Evolutionary conservation across 2,329 filamentous ascomycete genomes (phyloP), one percentile per base, ranked within the genome.

Genomic region (Cladosporium sp.): DNA sequence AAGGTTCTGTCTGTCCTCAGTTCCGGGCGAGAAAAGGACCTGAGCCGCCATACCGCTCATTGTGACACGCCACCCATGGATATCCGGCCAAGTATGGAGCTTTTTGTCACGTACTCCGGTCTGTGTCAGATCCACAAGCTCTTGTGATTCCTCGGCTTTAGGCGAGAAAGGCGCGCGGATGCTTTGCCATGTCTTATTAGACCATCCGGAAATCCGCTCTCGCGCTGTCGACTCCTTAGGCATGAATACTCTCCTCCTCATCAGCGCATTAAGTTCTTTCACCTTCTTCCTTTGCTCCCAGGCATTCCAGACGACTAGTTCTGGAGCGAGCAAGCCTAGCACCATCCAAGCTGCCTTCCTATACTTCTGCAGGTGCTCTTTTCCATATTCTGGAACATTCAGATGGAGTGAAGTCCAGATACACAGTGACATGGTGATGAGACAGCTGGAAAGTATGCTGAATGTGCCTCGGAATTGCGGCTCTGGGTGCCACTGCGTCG

Each of bases 331-430:
- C 28, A 71, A 28, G 18, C 59, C 68, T 5, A 70, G 10, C 1
- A 67, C 8, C 18, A 69, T 29, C 69, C 68, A 71, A 5, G 56
- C 57, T 3, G 60, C 7, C 31, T 68, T 69, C 12, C 50, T 56
- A 16, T 46, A 66, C 1, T n/a, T 65, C 21, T 67, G 68, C 23
- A n/a, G 53, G 18, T 50, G 28, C 14, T 37, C 33, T 26, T 67
- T 67, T 18, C 57, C 33, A 35, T 64, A 33, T n/a, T 61, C 65
- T 6, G 68, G 67, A 8, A 69, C 18, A 21, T 71, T 71, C 12
- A 71, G 65, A 44, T 71, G 69, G 21, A 70, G 58, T 3, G 69
- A 66, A 4, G 63, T 67, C 64, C 67, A 71, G 23, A 69, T 57
- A 40, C 69, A 71, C 16, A 70, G 37, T 18, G 58, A 33, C 62